phyloP scores from a whole-genome alignment of 495 filamentous ascomycete species.

The Letharia columbiana region DNA sequence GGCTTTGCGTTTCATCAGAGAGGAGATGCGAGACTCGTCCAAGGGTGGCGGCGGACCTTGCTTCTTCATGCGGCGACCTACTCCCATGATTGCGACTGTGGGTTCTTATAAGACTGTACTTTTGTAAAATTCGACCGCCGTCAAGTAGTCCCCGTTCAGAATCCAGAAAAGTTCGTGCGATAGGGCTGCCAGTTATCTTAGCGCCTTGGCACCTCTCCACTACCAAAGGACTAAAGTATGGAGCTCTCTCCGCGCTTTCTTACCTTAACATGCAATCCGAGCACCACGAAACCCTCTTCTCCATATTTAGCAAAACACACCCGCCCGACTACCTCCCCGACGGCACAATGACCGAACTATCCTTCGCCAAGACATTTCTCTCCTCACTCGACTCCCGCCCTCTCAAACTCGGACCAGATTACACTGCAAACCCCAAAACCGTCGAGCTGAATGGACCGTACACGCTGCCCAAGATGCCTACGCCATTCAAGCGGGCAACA shows the following conservation, averaged over 20 bases:
- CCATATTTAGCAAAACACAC: background rate
- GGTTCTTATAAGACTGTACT: background rate
- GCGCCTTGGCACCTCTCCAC: constrained; percentile 11
- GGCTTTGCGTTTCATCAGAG: constrained; percentile 62
- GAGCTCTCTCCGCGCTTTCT: background rate
- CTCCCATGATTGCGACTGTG: constrained; percentile 55
- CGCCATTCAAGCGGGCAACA: background rate
- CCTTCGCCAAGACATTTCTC: constrained; percentile 78
- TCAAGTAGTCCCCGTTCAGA: background rate
- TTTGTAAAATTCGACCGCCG: background rate
- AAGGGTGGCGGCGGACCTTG: constrained; percentile 85
- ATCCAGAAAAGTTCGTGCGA: constrained; percentile 5
- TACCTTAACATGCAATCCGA: constrained; percentile 1
- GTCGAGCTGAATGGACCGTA: constrained; percentile 40
- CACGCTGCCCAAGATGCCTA: constrained; percentile 23
- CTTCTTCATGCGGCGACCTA: constrained; percentile 87
- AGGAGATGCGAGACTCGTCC: constrained; percentile 50
- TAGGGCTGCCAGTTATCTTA: constrained; percentile 13
- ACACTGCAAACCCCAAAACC: constrained; percentile 73
- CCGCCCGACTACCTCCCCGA: background rate
- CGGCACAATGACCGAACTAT: constrained; percentile 67
- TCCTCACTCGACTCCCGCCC: constrained; percentile 65
- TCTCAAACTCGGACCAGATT: constrained; percentile 67
- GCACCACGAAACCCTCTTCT: constrained; percentile 5
- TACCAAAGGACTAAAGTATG: background rate